These are phyloP conservation scores for Bruguiera parviflora DNA, from an alignment of 345 rosid species.

Conservation along the genomic window DNA sequence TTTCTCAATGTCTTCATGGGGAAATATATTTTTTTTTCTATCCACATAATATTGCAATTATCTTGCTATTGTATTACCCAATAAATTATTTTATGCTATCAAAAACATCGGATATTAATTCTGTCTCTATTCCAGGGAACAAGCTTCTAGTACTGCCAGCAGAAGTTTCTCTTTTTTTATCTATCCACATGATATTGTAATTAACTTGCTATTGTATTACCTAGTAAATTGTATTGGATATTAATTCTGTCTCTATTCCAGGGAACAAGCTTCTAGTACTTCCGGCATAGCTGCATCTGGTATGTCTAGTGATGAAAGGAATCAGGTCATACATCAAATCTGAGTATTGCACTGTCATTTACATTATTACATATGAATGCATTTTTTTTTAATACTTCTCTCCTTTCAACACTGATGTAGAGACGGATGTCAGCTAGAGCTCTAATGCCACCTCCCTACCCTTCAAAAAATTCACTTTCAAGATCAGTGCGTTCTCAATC, in stretches of 20 bases:
- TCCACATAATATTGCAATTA: not conserved
- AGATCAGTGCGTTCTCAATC: constrained; percentile 36
- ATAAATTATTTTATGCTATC: not conserved
- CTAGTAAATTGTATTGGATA: too few species aligned
- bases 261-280: constrained; percentile 96
- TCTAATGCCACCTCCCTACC: constrained; percentile 92
- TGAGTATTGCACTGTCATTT: not conserved
- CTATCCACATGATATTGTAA: too few species aligned
- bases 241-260: constrained; percentile 20
- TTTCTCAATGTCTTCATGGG: too few species aligned
- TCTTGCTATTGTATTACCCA: not conserved
- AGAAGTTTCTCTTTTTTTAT: too few species aligned
- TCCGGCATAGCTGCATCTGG: constrained; percentile 91
- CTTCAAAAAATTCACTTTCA: constrained; percentile 42
- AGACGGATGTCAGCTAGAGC: constrained; percentile 77
- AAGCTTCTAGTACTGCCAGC: constrained; percentile 91
- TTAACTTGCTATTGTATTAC: too few species aligned
- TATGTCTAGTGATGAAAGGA: constrained; percentile 95
- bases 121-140: constrained; percentile 55
- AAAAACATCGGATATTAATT: not conserved
- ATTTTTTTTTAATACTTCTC: constrained; percentile 2
- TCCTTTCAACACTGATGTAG: constrained; percentile 29
- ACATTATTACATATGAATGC: not conserved
- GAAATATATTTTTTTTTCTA: too few species aligned
- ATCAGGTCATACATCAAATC: constrained; percentile 53